Percentiles rank a stretch among this genome's conserved stretches.
Evolutionary conservation across 495 filamentous ascomycete genomes (phyloP).

Genomic region (Penicillium coffeae): DNA sequence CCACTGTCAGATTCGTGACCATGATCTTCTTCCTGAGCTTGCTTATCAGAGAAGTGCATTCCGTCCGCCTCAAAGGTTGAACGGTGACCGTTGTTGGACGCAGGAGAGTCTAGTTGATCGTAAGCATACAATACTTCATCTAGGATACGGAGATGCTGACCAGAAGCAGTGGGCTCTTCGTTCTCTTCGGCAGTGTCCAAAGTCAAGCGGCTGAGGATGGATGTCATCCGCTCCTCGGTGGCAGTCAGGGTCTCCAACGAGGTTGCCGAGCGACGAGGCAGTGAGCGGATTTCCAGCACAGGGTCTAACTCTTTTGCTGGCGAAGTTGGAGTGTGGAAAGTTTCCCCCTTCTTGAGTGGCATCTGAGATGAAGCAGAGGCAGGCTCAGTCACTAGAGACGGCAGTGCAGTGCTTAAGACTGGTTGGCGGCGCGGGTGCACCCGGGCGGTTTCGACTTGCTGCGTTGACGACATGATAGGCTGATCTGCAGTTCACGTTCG

Average conservation of each 20-base stretch:
- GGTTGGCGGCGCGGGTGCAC: conserved; percentile 35
- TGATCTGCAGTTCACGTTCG: not conserved
- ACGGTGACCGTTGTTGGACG: not conserved
- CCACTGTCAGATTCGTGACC: conserved; percentile 50
- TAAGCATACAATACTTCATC: not conserved
- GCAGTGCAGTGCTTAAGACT: conserved; percentile 27
- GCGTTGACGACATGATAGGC: conserved; percentile 21
- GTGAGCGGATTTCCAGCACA: conserved; percentile 38
- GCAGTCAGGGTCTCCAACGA: conserved; percentile 46
- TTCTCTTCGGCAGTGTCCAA: conserved; percentile 30
- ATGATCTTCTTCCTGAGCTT: conserved; percentile 13
- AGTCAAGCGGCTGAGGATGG: conserved; percentile 42
- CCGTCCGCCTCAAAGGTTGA: not conserved
- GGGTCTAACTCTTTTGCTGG: conserved; percentile 40
- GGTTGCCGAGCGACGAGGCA: conserved; percentile 50
- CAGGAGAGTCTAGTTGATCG: not conserved
- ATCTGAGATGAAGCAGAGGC: conserved; percentile 21
- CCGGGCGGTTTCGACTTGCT: conserved; percentile 19
- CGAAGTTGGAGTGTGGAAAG: conserved; percentile 46
- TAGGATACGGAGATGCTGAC: not conserved
- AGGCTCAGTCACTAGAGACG: conserved; percentile 23
- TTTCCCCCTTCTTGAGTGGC: conserved; percentile 47
- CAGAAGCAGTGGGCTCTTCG: not conserved
- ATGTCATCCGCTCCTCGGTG: conserved; percentile 46
- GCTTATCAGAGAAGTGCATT: not conserved